Evolutionary conservation across 768 basidiomycete genomes (phyloP), one percentile per base, ranked within the genome.

Genomic region (Suillus clintonianus): DNA sequence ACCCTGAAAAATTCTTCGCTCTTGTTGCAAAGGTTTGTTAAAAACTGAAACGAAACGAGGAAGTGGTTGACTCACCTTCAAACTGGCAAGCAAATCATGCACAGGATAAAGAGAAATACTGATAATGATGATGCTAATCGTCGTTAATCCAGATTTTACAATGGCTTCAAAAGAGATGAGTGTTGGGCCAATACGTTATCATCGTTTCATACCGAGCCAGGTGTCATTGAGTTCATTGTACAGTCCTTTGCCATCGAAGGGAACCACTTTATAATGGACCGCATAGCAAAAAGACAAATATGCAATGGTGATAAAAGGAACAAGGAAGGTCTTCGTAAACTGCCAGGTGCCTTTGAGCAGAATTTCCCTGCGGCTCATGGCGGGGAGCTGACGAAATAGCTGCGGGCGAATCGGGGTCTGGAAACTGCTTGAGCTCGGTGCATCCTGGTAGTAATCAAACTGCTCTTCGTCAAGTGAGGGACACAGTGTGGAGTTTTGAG

Each of bases 1-100:
- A 37, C 56, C 8, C 74, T 71, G 43, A 75, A 76, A 14, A 75
- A 75, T 39, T 72, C 71, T 64, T 72, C 72, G 22, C 68, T 72
- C 71, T 72, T n/a, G 24, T 22, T 10, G 14, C 48, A 50, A 48
- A 24, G 14, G 48, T 1, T 15, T 50, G 14, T 24, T 22, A 27
- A 50, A 15, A 27, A 27, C 24, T 24, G 5, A 3, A 27, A 50
- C 24, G 14, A 14, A 27, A 27, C 15, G 48, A 48, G n/a, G 13
- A 24, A 34, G 64, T 34, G 11, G 37, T 11, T 22, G 9, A n/a
- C 68, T 41, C 48, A 67, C 73, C 64, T 65, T 69, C 39, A 75
- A 42, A 22, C 36, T 62, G 4, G 70, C 65, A 43, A 74, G 5
- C 0, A 70, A 24, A 37, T 59, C 58, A 9, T 65, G 64, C 22